These are phyloP conservation scores for Kuraishia capsulata DNA, from an alignment of 805 yeast species.

Conservation along the genomic window DNA sequence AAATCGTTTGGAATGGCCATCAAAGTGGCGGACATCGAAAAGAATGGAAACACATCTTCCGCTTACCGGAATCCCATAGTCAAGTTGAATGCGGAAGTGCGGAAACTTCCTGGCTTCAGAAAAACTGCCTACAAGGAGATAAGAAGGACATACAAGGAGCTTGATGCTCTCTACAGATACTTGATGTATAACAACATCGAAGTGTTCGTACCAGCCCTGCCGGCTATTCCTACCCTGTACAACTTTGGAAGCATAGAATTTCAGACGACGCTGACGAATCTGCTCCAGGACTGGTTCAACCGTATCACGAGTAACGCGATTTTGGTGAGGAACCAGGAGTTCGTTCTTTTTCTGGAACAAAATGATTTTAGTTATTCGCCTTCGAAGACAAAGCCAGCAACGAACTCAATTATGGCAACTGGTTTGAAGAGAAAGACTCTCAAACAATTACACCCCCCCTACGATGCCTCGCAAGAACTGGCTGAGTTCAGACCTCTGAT, in stretches of 20 bases:
- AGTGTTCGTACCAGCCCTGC: slow-evolving; percentile 87
- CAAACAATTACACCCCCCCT: slow-evolving; percentile 88
- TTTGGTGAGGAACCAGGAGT: slow-evolving; percentile 79
- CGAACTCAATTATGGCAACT: slow-evolving; percentile 50
- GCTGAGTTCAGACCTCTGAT: slow-evolving; percentile 83
- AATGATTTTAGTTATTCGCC: slow-evolving; percentile 28
- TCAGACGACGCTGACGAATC: slow-evolving; percentile 38
- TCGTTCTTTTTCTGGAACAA: slow-evolving; percentile 53
- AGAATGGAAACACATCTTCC: slow-evolving; percentile 38
- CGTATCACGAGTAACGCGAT: slow-evolving; percentile 67
- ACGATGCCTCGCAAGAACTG: slow-evolving; percentile 73
- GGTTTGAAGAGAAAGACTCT: slow-evolving; percentile 84
- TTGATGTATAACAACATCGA: slow-evolving; percentile 78
- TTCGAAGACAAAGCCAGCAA: slow-evolving; percentile 27
- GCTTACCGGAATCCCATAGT: slow-evolving; percentile 74
- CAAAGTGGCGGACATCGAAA: slow-evolving; percentile 62
- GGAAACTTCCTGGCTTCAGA: slow-evolving; percentile 67
- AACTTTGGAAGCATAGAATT: slow-evolving; percentile 86
- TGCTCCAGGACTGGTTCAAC: slow-evolving; percentile 82
- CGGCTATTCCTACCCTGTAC: slow-evolving; percentile 63
- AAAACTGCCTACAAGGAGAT: slow-evolving; percentile 61
- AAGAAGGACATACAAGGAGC: slow-evolving; percentile 74
- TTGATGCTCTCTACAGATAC: slow-evolving; percentile 67
- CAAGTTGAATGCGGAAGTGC: slow-evolving; percentile 49
- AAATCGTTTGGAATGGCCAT: slow-evolving; percentile 33